Base-by-base conservation (phyloP, 129 eudicot genomes). In the Artemisia argyi region DNA sequence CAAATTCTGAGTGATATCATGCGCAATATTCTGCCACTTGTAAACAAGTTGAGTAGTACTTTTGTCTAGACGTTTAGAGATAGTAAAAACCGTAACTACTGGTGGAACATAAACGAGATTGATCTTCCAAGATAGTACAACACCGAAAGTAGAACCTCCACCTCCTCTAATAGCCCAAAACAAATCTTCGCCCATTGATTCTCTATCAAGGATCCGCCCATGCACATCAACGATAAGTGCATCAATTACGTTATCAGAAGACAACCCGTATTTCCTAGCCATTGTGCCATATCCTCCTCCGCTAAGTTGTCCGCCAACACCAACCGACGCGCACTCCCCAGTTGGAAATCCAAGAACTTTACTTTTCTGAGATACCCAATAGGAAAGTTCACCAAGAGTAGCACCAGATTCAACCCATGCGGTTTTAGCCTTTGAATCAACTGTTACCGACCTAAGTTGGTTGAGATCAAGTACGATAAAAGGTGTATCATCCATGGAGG, bases 381-480 rank as follows among this genome's bases (percentile, higher is more conserved):
- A 61, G 11, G 66, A 13, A 30, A 61, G 66, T 61, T 61, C 66
- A 30, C 66, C 66, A 13, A 61, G 48, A 15, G 66, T 61, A 16
- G 66, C 66, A 61, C 66, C 66, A 10, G 66, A 61, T 61, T 61
- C 66, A n/a, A 61, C 66, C 66, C 66, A 61, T 61, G 66, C 35
- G 48, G 66, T 61, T 22, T 61, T 61, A 24, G 1, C 35, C 15
- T 30, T 20, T 30, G 35, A 30, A 30, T 61, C 48, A 15, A 61
- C 66, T 1, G 48, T 61, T 30, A 61, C 46, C 3, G 48, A 61
- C 66, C 66, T 39, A 15, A 61, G 66, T 30, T 61, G 66, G 66
- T 61, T 61, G 48, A 61, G 66, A 30, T 61, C 66, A 26, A 61
- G 66, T 24, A 61, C 46, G 48, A 61, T 30, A 30, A 61, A 61